Evolutionary conservation across 352 stramenopile species (phyloP).

Genomic region (Phytophthora litchii): DNA sequence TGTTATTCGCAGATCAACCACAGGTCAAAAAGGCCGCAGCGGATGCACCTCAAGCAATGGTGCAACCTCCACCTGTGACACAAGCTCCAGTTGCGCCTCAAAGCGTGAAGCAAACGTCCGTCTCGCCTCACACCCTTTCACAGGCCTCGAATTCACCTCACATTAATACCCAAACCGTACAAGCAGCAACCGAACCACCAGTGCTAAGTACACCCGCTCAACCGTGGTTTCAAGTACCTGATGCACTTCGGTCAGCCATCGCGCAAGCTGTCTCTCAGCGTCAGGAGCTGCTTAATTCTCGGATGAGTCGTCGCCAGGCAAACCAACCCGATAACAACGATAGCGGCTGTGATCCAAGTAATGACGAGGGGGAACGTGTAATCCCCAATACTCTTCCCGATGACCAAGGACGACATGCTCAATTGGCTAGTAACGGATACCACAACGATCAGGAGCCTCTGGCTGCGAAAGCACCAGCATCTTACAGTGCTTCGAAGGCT

Average conservation of each 20-base stretch:
- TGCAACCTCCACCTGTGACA: neutral
- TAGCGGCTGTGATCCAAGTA: neutral
- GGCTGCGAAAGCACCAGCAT: neutral
- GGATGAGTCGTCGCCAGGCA: neutral
- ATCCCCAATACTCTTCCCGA: too few relatives aligned
- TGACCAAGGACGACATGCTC: neutral
- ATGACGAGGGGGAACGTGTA: neutral
- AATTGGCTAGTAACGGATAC: neutral
- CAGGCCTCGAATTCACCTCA: neutral
- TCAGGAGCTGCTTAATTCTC: conserved; percentile 21
- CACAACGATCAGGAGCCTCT: neutral
- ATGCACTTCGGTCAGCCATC: conserved; percentile 25
- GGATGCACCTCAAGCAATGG: neutral
- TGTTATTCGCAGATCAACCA: neutral
- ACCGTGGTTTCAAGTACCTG: conserved; percentile 2
- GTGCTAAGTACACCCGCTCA: conserved; percentile 1
- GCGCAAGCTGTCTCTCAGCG: conserved; percentile 33
- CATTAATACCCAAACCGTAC: neutral
- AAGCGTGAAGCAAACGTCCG: neutral
- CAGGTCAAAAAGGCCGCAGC: neutral
- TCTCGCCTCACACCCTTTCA: neutral
- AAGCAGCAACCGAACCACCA: neutral
- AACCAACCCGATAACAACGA: neutral
- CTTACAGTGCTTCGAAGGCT: neutral
- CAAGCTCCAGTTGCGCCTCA: neutral